Evolutionary conservation across 2,329 filamentous ascomycete species (phyloP).

Genomic region (Aspergillus sergii): DNA sequence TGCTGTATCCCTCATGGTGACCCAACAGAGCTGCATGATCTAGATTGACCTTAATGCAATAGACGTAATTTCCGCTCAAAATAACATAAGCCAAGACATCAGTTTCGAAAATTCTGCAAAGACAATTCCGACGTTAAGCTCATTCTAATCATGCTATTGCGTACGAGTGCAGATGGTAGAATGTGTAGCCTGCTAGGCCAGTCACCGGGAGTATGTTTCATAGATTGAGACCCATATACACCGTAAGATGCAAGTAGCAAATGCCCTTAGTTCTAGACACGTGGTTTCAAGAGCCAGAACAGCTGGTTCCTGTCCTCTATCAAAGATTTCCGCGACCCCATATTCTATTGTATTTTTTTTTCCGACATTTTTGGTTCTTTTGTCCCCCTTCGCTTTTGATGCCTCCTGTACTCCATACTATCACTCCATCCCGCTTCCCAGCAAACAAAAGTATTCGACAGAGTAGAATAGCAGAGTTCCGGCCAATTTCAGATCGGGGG

Average conservation of each 20-base stretch:
- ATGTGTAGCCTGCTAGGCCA: background rate
- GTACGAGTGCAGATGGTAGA: background rate
- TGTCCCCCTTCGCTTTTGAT: constrained; percentile 4
- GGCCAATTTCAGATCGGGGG: constrained; percentile 14
- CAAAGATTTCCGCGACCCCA: background rate
- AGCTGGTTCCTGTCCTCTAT: constrained; percentile 4
- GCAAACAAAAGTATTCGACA: constrained; percentile 1
- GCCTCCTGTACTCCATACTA: constrained; percentile 8
- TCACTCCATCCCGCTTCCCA: background rate
- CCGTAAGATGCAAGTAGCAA: constrained; percentile 5
- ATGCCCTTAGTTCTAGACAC: constrained; percentile 9
- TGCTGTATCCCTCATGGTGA: background rate
- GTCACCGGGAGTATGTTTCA: background rate
- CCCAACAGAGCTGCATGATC: background rate
- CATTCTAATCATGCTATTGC: background rate
- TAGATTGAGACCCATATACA: constrained; percentile 1
- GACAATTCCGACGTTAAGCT: background rate
- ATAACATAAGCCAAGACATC: constrained; percentile 1
- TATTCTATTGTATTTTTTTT: constrained; percentile 6
- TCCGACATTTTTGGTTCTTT: background rate
- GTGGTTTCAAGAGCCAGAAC: constrained; percentile 5
- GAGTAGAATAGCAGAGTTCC: background rate
- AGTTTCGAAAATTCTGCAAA: background rate
- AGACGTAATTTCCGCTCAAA: constrained; percentile 1
- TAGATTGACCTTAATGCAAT: constrained; percentile 4